Base-by-base conservation (phyloP, 805 yeast species). In the Nakazawaea peltata region DNA sequence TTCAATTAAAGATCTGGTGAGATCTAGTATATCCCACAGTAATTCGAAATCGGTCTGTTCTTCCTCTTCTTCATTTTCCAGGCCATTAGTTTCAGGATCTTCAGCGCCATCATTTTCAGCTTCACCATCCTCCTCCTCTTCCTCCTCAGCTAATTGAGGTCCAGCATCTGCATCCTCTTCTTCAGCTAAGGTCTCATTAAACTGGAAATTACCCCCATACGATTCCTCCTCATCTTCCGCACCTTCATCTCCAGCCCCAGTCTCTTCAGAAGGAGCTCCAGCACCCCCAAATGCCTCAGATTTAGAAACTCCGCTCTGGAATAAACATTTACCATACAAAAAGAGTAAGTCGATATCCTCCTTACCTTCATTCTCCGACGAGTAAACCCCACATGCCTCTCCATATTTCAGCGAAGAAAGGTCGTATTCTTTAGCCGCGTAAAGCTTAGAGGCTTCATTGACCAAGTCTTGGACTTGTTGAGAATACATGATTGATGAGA, bases 11-110 rank as follows among this genome's bases (percentile, higher is more conserved):
- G 80, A 67, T 42, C 96, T 69, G 2, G 95, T 71, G 26, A 84
- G 63, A 51, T 88, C 95, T 14, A 87, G 60, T 7, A 84, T 71
- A 34, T 83, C 92, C 92, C 95, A 83, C 0, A 96, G 94, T 13
- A 79, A 73, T 51, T 82, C 94, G 49, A 90, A 84, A 47, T 81
- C 94, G 13, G 76, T 67, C 43, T 77, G 82, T 27, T 73, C 72
- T 22, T 62, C 69, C 16, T 55, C 71, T 17, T 47, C 51, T 2
- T 50, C 57, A 10, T 47, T 46, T 13, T 49, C 52, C 6, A 39
- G 30, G 1, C 36, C 43, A 11, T 45, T 46, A 4, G 34, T 47
- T 4, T 35, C 47, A n/a, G 12, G 36, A 17, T 34, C 40, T 4
- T 30, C 43, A 3, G 40, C 49, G 6, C 41, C 57, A 11, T 44